These are phyloP conservation scores for Cercis canadensis DNA, from an alignment of 306 rosid genomes.

Conservation along the genomic window DNA sequence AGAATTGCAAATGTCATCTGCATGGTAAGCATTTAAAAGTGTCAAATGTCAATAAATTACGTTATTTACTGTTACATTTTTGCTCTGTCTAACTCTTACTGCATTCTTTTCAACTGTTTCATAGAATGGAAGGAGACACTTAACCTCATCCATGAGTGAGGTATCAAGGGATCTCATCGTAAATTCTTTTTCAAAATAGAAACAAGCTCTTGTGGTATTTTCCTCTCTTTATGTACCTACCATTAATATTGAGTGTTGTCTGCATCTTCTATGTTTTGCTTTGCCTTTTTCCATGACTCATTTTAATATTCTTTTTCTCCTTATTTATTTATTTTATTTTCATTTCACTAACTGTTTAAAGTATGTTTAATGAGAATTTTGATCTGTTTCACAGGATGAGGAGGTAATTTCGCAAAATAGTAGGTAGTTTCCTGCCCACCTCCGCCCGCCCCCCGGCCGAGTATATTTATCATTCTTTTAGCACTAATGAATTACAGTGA, in stretches of 20 bases:
- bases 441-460: constrained; percentile 18
- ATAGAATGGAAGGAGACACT: constrained; percentile 98
- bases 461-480: constrained; percentile 33
- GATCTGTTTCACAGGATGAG: constrained; percentile 70
- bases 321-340: constrained; percentile 7
- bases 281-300: constrained; percentile 23
- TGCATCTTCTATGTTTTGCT: constrained; percentile 26
- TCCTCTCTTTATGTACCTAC: constrained; percentile 27
- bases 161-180: constrained; percentile 98
- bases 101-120: constrained; percentile 38
- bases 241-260: constrained; percentile 11
- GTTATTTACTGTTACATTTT: not conserved
- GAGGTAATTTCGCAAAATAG: constrained; percentile 66
- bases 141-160: constrained; percentile 87
- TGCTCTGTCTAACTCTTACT: constrained; percentile 23
- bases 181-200: constrained; percentile 88
- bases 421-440: constrained; percentile 86
- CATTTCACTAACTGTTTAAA: constrained; percentile 3
- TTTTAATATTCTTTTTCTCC: too few species aligned
- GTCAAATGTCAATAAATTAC: not conserved
- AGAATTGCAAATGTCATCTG: constrained; percentile 97
- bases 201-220: constrained; percentile 89
- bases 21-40: constrained; percentile 65
- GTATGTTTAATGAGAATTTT: constrained; percentile 36
- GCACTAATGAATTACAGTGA: constrained; percentile 77